phyloP scores from a whole-genome alignment of 1,284 basidiomycete genomes.

The Cystobasidium slooffiae region DNA sequence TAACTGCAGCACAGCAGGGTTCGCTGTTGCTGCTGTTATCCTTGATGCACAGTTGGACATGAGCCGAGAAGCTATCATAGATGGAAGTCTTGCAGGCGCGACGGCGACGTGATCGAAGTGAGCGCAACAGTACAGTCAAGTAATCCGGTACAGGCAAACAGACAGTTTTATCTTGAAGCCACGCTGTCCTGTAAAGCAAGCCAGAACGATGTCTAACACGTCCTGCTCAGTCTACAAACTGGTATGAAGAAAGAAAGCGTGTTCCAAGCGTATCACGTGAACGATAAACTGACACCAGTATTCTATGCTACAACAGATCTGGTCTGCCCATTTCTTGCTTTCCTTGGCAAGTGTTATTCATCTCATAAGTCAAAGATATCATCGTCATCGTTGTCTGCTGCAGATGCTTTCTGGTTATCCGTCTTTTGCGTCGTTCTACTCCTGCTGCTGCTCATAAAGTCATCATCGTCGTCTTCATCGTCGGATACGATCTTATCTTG shows the following conservation, averaged over 20 bases:
- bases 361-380: slow-evolving; percentile 24
- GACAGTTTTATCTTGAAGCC: neutral
- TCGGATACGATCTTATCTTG: slow-evolving; percentile 32
- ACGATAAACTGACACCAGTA: too few relatives aligned
- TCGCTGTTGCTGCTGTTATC: slow-evolving; percentile 5
- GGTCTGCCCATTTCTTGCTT: neutral
- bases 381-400: slow-evolving; percentile 18
- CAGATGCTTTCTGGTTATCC: neutral
- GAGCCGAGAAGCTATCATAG: neutral
- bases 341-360: neutral
- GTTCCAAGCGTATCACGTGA: too few relatives aligned
- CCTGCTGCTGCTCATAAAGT: slow-evolving; percentile 3
- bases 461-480: slow-evolving; percentile 37
- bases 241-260: too few relatives aligned
- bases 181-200: neutral
- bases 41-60: neutral
- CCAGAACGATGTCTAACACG: too few relatives aligned
- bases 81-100: neutral
- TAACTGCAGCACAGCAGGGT: neutral
- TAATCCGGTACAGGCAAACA: neutral
- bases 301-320: slow-evolving; percentile 11
- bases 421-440: neutral
- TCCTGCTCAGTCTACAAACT: too few relatives aligned
- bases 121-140: neutral
- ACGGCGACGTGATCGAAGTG: neutral